Evolutionary conservation across 129 eudicot genomes (phyloP).

Genomic region (Helianthus annuus): DNA sequence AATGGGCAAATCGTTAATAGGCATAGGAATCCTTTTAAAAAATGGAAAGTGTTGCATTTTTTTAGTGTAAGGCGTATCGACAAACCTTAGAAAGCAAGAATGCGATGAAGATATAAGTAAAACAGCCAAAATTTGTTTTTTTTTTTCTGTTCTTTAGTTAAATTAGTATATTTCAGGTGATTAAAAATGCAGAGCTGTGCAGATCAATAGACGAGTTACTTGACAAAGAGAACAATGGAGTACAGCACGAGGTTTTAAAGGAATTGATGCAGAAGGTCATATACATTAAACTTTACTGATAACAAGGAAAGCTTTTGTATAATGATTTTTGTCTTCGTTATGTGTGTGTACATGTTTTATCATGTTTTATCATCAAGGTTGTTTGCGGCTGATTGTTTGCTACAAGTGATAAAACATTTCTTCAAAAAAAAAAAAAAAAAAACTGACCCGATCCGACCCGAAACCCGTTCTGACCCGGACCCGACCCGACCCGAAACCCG

Average conservation of each 20-base stretch:
- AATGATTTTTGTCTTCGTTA: background rate
- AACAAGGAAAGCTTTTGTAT: background rate
- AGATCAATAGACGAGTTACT: constrained; percentile 81
- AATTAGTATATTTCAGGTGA: constrained; percentile 54
- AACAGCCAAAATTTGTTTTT: background rate
- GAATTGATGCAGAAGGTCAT: constrained; percentile 76
- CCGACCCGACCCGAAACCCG: too few relatives aligned
- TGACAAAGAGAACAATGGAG: constrained; percentile 60
- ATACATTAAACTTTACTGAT: constrained; percentile 7
- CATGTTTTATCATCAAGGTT: background rate
- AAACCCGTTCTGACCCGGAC: too few relatives aligned
- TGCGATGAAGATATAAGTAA: constrained; percentile 9
- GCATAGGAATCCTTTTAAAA: too few relatives aligned
- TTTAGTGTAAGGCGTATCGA: background rate
- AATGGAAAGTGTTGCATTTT: too few relatives aligned
- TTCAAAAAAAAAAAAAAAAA: too few relatives aligned
- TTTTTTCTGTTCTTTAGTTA: background rate
- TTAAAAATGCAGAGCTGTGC: constrained; percentile 78
- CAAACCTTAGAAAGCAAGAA: background rate
- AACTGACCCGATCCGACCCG: too few relatives aligned
- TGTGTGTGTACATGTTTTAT: background rate
- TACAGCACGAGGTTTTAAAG: constrained; percentile 57
- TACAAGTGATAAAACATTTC: too few relatives aligned
- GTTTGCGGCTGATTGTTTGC: too few relatives aligned
- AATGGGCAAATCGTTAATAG: too few relatives aligned